Percentiles rank a stretch among this genome's conserved stretches.
phyloP scores from a whole-genome alignment of 2,329 filamentous ascomycete species.

The Fusarium sp. region DNA sequence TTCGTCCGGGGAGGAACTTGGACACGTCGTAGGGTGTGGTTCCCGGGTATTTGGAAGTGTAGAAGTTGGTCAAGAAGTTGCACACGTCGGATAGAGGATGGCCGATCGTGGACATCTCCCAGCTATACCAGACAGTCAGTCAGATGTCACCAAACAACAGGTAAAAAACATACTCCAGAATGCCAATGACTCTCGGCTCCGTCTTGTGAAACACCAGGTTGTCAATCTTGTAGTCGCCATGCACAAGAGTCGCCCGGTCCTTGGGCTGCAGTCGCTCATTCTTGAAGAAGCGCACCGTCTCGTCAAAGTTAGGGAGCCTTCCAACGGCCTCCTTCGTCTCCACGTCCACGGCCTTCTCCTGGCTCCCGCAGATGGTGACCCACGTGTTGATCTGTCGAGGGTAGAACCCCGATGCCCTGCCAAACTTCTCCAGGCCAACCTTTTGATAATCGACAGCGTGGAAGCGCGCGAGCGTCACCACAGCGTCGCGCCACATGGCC shows the following conservation, averaged over 20 bases:
- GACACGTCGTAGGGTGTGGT: constrained; percentile 46
- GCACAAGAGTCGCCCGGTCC: constrained; percentile 84
- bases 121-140: constrained; percentile 59
- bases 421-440: constrained; percentile 79
- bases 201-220: constrained; percentile 92
- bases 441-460: constrained; percentile 77
- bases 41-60: constrained; percentile 47
- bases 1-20: constrained; percentile 71
- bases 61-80: constrained; percentile 72
- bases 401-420: constrained; percentile 83
- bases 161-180: constrained; percentile 75
- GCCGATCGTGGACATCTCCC: constrained; percentile 99
- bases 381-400: constrained; percentile 88
- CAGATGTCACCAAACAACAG: not conserved
- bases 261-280: constrained; percentile 76
- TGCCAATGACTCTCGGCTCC: constrained; percentile 88
- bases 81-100: constrained; percentile 92
- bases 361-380: constrained; percentile 79
- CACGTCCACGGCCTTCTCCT: constrained; percentile 79
- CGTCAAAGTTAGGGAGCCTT: constrained; percentile 83
- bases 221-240: constrained; percentile 97
- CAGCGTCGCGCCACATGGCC: constrained; percentile 87
- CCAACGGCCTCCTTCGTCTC: constrained; percentile 84
- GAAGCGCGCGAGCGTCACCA: constrained; percentile 85
- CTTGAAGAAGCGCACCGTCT: constrained; percentile 82